Percentiles rank a stretch among this genome's conserved stretches.
Conservation (phyloP, 2,329 filamentous ascomycete species). For the Penicillium griseofulvum region DNA sequence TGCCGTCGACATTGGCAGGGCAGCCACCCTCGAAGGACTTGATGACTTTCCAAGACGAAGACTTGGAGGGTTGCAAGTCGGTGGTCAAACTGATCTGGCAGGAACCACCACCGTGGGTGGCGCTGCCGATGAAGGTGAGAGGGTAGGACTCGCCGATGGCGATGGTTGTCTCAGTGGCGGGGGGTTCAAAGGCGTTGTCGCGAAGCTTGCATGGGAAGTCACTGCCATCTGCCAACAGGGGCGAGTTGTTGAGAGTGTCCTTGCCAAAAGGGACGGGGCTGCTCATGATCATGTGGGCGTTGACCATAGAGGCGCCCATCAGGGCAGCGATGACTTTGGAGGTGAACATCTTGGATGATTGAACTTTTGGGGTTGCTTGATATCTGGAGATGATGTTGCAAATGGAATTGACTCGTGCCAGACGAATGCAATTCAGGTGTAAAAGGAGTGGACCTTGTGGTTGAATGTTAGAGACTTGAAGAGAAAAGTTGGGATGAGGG, state of each 20-base stretch:
- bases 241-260: slow-evolving; percentile 58
- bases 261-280: slow-evolving; percentile 63
- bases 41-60: slow-evolving; percentile 81
- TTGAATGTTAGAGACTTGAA: slow-evolving; percentile 9
- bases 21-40: slow-evolving; percentile 85
- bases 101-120: slow-evolving; percentile 85
- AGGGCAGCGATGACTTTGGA: slow-evolving; percentile 38
- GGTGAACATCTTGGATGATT: slow-evolving; percentile 28
- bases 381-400: slow-evolving; percentile 15
- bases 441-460: slow-evolving; percentile 21
- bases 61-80: slow-evolving; percentile 64
- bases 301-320: slow-evolving; percentile 55
- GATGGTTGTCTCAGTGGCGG: slow-evolving; percentile 57
- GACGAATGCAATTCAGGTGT: slow-evolving; percentile 30
- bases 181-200: slow-evolving; percentile 39
- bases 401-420: slow-evolving; percentile 33
- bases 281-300: slow-evolving; percentile 74
- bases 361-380: slow-evolving; percentile 7
- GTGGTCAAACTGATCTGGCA: slow-evolving; percentile 87
- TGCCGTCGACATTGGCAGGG: slow-evolving; percentile 61
- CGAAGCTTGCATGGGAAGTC: slow-evolving; percentile 82
- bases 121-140: slow-evolving; percentile 67
- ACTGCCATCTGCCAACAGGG: slow-evolving; percentile 58
- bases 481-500: neutral
- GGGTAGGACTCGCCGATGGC: slow-evolving; percentile 60